Evolutionary conservation across 805 yeast species (phyloP), one percentile per base, ranked within the genome.

Genomic region (Blastobotrys americana): DNA sequence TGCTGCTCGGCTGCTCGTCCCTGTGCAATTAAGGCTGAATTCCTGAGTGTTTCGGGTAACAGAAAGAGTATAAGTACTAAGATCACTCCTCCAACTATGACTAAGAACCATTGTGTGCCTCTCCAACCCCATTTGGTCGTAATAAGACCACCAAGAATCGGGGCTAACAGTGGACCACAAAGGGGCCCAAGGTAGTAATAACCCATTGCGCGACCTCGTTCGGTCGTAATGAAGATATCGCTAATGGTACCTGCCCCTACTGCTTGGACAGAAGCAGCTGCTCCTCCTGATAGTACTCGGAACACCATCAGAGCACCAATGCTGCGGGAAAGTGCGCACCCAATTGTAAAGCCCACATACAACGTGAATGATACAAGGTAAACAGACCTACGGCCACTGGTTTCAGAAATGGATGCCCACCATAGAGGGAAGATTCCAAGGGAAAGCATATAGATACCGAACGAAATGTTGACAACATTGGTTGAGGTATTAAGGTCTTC

Each of bases 191-290:
- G 63, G 58, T 86, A 87, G 55, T 76, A 86, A 39, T 77, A 68
- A 0, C 96, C 94, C 78, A 86, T 74, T 2, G 89, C 89, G 4
- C 72, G 61, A 2, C 95, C 95, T 56, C 95, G 71, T 53, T 80
- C 76, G 27, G 77, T 74, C 5, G 81, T 79, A 3, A 72, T 66
- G 58, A 68, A 87, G 28, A 87, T 58, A 57, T 87, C 96, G 17
- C 84, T 74, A 16, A 86, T 80, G 0, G 95, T 84, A 2, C 95
- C 96, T 0, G 95, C 95, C 3, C 95, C 95, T 22, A 86, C 86
- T 16, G 89, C 76, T 59, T 87, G 95, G 0, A 87, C 95, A 35
- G 87, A 77, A 1, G 93, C 93, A 1, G 89, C 82, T 48, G 82
- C 76, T 0, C 87, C 95, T 43, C 95, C 95, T 37, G 82, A 70